Evolutionary conservation across 805 yeast species (phyloP), one percentile per base, ranked within the genome.

Genomic region (Suhomyces vadensis): DNA sequence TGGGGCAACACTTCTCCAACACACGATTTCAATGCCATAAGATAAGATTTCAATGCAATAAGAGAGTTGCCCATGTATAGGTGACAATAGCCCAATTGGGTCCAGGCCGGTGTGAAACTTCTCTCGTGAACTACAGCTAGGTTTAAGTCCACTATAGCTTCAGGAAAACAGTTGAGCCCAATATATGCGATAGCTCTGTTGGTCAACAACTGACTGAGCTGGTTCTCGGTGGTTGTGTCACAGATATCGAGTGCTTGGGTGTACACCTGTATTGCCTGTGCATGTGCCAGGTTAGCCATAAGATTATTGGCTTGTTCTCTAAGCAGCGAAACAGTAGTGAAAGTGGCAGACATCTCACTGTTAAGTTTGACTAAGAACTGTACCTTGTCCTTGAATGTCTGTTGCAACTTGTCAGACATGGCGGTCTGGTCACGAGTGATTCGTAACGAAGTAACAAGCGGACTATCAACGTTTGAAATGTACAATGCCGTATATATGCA

Each of bases 81-180:
- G 35, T 69, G 72, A 49, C 73, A 69, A 54, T 69, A 71, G 3
- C 73, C 74, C 46, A 71, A 55, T 53, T 71, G 75, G 14, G 68
- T 55, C 75, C 75, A 71, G 5, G 73, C 75, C 2, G 75, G 69
- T 4, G 70, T 61, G 47, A 64, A 67, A 5, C 63, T 54, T 24
- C 63, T 49, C 46, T 70, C 74, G 29, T 50, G 39, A 16, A 39
- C 35, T 7, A 70, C 49, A 0, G 74, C 74, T 11, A 39, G 37
- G 42, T 65, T 61, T 49, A 71, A 58, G 49, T 70, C 74, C 9
- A 55, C 36, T 1, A 68, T 60, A 1, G 75, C 73, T 51, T 71
- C 75, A 1, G 63, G 60, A 39, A 64, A 65, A 48, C 74, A 69
- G 41, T 67, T 65, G 24, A 69, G 55, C 4, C 74, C 74, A 27